Evolutionary conservation across 2,329 filamentous ascomycete genomes (phyloP).

Genomic region (Huntiella omanensis): DNA sequence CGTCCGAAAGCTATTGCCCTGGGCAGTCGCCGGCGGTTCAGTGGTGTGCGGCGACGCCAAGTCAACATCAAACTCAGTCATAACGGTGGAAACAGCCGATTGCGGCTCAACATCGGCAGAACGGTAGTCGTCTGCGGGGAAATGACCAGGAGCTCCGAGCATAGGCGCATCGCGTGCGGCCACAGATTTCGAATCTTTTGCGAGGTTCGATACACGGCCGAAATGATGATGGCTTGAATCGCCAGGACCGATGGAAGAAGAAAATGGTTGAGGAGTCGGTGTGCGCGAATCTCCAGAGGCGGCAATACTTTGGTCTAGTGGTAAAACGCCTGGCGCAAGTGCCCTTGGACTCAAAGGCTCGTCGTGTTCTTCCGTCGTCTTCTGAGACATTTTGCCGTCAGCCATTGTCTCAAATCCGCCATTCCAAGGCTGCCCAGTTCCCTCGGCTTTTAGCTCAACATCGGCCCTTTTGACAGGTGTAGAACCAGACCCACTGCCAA

Average conservation of each 20-base stretch:
- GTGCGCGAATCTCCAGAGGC: too few relatives aligned
- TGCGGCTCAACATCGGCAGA: constrained; percentile 12
- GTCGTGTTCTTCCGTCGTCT: too few relatives aligned
- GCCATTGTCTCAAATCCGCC: too few relatives aligned
- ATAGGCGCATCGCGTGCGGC: constrained; percentile 9
- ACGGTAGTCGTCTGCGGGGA: constrained; percentile 25
- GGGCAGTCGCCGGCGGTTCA: not conserved
- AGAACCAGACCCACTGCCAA: too few relatives aligned
- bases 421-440: not conserved
- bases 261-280: too few relatives aligned
- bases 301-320: too few relatives aligned
- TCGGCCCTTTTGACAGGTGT: too few relatives aligned
- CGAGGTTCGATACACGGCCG: not conserved
- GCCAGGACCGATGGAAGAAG: too few relatives aligned
- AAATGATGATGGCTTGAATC: not conserved
- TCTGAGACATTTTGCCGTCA: too few relatives aligned
- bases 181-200: not conserved
- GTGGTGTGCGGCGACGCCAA: constrained; percentile 1
- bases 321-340: too few relatives aligned
- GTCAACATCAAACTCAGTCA: constrained; percentile 53
- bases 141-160: constrained; percentile 37
- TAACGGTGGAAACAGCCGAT: constrained; percentile 43
- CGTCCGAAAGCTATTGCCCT: not conserved
- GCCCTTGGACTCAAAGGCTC: too few relatives aligned
- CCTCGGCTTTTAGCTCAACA: not conserved